A percentile compares a stretch with the other conserved stretches of the same genome.
These are phyloP conservation scores for Knoxia roxburghii DNA, from an alignment of 257 asterid species.

Conservation along the genomic window DNA sequence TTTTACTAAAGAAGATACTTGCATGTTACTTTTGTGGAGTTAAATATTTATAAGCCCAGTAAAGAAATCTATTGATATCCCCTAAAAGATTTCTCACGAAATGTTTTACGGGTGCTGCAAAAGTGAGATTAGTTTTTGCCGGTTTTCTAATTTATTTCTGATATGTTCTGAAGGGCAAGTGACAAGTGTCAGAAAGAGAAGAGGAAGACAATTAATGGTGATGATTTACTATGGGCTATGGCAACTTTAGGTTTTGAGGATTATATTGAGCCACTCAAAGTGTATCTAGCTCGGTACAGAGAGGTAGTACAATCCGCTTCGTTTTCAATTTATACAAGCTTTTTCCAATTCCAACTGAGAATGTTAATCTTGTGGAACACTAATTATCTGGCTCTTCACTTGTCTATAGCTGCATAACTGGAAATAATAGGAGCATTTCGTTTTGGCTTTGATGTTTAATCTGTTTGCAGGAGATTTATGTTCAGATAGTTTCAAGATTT, in stretches of 20 bases:
- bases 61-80: neutral
- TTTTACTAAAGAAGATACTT: neutral
- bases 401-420: neutral
- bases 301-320: constrained; percentile 31
- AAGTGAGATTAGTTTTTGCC: neutral
- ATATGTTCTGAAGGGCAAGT: constrained; percentile 38
- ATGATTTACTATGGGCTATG: constrained; percentile 60
- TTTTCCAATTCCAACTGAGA: neutral
- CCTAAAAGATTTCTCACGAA: neutral
- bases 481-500: neutral
- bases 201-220: constrained; percentile 64
- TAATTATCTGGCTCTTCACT: neutral
- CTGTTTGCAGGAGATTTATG: neutral
- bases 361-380: neutral
- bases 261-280: constrained; percentile 49
- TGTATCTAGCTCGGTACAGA: constrained; percentile 51
- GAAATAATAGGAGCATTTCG: neutral
- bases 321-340: neutral
- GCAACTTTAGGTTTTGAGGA: constrained; percentile 61
- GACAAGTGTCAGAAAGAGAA: constrained; percentile 62
- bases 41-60: neutral
- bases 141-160: constrained; percentile 4
- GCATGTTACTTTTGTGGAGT: neutral
- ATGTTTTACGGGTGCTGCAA: neutral
- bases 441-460: neutral